A percentile compares a stretch with the other conserved stretches of the same genome.
phyloP scores from a whole-genome alignment of 2,329 filamentous ascomycete genomes.

The Harringtonia aguacate region DNA sequence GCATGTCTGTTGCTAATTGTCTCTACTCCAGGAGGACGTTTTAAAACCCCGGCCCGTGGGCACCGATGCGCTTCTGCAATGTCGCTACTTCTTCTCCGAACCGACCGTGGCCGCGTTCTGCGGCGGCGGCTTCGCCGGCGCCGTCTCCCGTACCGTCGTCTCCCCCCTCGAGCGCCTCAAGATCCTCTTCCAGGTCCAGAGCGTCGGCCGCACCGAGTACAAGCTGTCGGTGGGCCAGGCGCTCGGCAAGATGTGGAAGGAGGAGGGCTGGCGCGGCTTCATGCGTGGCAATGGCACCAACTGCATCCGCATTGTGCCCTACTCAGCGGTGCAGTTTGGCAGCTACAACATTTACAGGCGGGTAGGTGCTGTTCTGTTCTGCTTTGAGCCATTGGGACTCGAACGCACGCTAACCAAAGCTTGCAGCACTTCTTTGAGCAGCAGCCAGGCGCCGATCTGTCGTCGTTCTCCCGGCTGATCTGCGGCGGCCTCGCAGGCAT shows the following conservation, averaged over 20 bases:
- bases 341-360: slow-evolving; percentile 96
- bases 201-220: slow-evolving; percentile 81
- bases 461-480: slow-evolving; percentile 64
- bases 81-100: slow-evolving; percentile 54
- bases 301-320: slow-evolving; percentile 95
- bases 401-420: neutral
- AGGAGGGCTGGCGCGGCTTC: slow-evolving; percentile 94
- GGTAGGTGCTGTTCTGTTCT: slow-evolving; percentile 39
- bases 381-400: too few relatives aligned
- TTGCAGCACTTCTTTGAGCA: slow-evolving; percentile 60
- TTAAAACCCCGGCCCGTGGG: slow-evolving; percentile 13
- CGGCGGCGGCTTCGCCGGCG: slow-evolving; percentile 86
- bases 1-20: neutral
- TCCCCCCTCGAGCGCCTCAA: slow-evolving; percentile 93
- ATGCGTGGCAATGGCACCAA: slow-evolving; percentile 98
- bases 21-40: slow-evolving; percentile 3
- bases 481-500: slow-evolving; percentile 89
- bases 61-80: slow-evolving; percentile 17
- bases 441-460: slow-evolving; percentile 62
- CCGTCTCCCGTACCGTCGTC: slow-evolving; percentile 94
- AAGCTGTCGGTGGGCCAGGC: slow-evolving; percentile 85
- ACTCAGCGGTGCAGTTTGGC: slow-evolving; percentile 95
- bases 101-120: slow-evolving; percentile 87
- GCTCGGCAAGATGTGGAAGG: slow-evolving; percentile 86
- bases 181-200: slow-evolving; percentile 96